These are phyloP conservation scores for Salix exigua DNA, from an alignment of 345 rosid genomes.

Conservation along the genomic window DNA sequence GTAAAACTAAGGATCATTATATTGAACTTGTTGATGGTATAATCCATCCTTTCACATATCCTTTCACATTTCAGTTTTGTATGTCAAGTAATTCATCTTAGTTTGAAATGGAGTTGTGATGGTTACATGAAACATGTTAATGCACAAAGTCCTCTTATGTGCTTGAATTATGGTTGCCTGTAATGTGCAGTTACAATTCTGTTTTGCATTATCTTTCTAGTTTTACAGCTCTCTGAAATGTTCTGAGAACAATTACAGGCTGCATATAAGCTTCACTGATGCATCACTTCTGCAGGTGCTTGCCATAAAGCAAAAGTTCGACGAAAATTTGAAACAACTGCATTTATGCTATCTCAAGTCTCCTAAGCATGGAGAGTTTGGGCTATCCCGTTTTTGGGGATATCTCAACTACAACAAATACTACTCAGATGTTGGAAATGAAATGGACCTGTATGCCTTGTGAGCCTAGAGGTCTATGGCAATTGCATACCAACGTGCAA, in stretches of 20 bases:
- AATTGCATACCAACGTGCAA: neutral
- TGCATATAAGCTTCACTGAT: neutral
- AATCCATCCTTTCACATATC: too few relatives aligned
- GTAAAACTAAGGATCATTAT: too few relatives aligned
- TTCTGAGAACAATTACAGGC: neutral
- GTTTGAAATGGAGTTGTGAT: too few relatives aligned
- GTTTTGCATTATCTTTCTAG: too few relatives aligned
- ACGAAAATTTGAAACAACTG: conserved; percentile 63
- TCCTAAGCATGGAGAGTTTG: conserved; percentile 67
- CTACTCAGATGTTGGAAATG: conserved; percentile 41
- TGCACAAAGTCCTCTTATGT: too few relatives aligned
- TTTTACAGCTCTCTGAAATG: neutral
- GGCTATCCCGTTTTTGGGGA: conserved; percentile 72
- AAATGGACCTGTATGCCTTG: conserved; percentile 28
- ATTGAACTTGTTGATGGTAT: too few relatives aligned
- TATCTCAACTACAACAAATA: conserved; percentile 70
- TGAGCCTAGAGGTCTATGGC: conserved; percentile 12
- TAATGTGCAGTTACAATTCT: too few relatives aligned
- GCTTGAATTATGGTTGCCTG: too few relatives aligned
- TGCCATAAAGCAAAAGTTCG: conserved; percentile 54
- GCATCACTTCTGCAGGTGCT: conserved; percentile 45
- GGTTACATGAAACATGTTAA: too few relatives aligned
- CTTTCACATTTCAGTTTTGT: too few relatives aligned
- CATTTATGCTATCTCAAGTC: conserved; percentile 61
- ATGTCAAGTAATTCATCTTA: too few relatives aligned